Base-by-base conservation (phyloP, 495 filamentous ascomycete species). In the Penicillium robsamsonii region DNA sequence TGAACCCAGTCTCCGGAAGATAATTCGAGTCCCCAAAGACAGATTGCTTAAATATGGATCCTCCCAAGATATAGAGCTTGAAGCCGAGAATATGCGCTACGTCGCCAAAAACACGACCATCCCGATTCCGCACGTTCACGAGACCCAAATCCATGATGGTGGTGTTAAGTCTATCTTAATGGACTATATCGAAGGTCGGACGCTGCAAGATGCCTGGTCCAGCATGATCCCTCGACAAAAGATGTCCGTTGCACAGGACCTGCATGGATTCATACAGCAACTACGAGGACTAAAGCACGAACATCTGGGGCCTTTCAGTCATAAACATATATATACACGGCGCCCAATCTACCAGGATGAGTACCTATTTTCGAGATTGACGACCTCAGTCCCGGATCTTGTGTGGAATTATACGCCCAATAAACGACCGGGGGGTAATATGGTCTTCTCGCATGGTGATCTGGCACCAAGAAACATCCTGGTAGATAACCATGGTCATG, bases 381-480 rank as follows among this genome's bases (percentile, higher is more conserved):
- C 13, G 7, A 37, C 24, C 6, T 40, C 33, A n/a, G 4, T 15
- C 15, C 20, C 18, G 20, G 33, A 24, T 50, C 22, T 27, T 2
- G 10, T 8, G 12, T 12, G 2, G 1, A 11, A n/a, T n/a, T 33
- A n/a, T 27, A 2, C 7, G 24, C 2, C 20, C 15, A 17, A 0
- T 27, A 40, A 12, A 17, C 13, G 20, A 20, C 2, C 24, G 20
- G 30, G 37, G 1, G 29, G 40, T 4, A 15, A 30, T 10, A 11
- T 47, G 30, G 30, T 27, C 9, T 47, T 55, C 43, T 41, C 53
- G 11, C 53, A 55, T 29, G 53, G 53, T 27, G 53, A 55, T 27
- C n/a, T 55, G 8, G 53, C 53, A 17, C 53, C 53, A 18, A 46
- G 53, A 29, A 55, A 55, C 17, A 55, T 55, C 10, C 29, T 55